phyloP scores from a whole-genome alignment of 2,329 filamentous ascomycete species.

The Sporothrix humicola region DNA sequence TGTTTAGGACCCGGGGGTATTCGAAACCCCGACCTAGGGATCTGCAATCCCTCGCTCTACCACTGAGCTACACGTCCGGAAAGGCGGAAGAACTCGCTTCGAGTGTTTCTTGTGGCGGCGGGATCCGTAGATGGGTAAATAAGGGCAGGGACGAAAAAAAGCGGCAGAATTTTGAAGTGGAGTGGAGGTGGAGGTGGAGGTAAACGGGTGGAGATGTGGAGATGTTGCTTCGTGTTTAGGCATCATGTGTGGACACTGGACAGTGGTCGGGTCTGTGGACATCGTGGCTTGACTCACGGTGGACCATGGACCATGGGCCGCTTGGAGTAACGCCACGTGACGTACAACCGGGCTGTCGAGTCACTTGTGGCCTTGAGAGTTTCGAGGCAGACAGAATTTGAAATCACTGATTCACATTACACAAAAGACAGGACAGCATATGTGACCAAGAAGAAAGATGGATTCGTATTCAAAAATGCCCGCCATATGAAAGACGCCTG shows the following conservation, averaged over 20 bases:
- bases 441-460: background rate
- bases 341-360: background rate
- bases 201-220: background rate
- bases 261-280: background rate
- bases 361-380: background rate
- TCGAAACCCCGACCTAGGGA: conserved; percentile 35
- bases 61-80: conserved; percentile 34
- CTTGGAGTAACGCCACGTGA: too few relatives aligned
- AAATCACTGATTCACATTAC: too few relatives aligned
- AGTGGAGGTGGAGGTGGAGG: conserved; percentile 4
- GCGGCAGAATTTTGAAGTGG: background rate
- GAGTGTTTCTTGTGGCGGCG: conserved; percentile 8
- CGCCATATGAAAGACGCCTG: background rate
- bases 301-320: too few relatives aligned
- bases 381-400: too few relatives aligned
- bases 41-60: conserved; percentile 36
- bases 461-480: background rate
- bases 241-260: background rate
- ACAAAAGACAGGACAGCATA: background rate
- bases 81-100: background rate
- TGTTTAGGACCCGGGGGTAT: conserved; percentile 32
- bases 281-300: too few relatives aligned
- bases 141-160: background rate
- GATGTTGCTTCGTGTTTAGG: background rate
- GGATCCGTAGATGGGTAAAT: background rate